A percentile compares a stretch with the other conserved stretches of the same genome.
These are phyloP conservation scores for Rosa lucieae DNA, from an alignment of 306 rosid genomes.

Conservation along the genomic window DNA sequence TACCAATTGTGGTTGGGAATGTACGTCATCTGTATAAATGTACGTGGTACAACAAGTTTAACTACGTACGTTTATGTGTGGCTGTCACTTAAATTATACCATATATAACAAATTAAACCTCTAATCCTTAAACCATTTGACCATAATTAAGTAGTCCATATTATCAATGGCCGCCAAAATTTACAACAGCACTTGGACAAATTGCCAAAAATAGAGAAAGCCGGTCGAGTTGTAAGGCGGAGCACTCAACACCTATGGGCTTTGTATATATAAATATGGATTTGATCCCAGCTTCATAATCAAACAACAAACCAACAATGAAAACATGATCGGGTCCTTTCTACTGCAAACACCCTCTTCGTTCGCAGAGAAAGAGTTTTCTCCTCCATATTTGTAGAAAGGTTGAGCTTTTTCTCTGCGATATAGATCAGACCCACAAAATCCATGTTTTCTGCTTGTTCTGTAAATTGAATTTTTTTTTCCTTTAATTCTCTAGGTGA, in stretches of 20 bases:
- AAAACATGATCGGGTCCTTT: background rate
- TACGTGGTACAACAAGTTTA: background rate
- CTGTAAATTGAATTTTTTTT: background rate
- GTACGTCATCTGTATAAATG: background rate
- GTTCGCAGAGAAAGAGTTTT: background rate
- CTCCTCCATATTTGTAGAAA: background rate
- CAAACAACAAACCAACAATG: background rate
- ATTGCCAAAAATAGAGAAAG: background rate
- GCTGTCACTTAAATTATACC: background rate
- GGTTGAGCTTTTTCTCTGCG: background rate
- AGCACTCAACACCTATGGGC: background rate
- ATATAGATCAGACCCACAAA: background rate
- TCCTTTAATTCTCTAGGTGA: background rate
- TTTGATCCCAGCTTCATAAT: background rate
- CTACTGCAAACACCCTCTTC: background rate
- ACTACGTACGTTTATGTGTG: conserved; percentile 4
- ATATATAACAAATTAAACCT: conserved; percentile 1
- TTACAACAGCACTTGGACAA: background rate
- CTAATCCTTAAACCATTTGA: background rate
- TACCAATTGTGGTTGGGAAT: background rate
- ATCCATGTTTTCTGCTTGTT: background rate
- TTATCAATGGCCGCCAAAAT: background rate
- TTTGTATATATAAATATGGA: background rate
- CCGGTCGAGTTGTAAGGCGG: background rate
- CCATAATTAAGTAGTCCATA: background rate